Percentiles rank a stretch among this genome's conserved stretches.
phyloP scores from a whole-genome alignment of 768 basidiomycete species.

The Bullera alba region DNA sequence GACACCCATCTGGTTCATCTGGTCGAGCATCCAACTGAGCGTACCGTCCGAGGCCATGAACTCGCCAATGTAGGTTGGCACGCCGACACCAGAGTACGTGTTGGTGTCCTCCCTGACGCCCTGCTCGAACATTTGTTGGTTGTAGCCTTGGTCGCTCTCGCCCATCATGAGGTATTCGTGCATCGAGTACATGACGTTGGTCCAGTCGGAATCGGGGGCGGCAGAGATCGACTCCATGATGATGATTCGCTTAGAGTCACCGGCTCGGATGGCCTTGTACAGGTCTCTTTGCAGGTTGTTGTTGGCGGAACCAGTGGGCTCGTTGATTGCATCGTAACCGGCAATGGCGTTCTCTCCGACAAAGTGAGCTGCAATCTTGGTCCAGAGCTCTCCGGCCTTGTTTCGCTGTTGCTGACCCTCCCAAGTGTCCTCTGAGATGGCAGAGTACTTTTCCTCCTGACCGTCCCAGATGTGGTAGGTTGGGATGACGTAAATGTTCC shows the following conservation, averaged over 20 bases:
- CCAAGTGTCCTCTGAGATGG: conserved; percentile 28
- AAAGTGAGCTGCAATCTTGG: conserved; percentile 30
- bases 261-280: conserved; percentile 34
- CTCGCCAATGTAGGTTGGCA: conserved; percentile 35
- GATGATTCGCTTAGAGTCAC: conserved; percentile 35
- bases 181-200: conserved; percentile 38
- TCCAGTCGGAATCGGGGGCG: conserved; percentile 36
- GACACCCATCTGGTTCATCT: conserved; percentile 23
- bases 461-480: conserved; percentile 41
- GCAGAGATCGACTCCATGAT: conserved; percentile 34
- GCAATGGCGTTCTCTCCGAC: conserved; percentile 31
- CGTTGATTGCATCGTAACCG: conserved; percentile 38
- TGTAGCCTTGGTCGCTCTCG: conserved; percentile 13
- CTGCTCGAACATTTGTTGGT: conserved; percentile 17
- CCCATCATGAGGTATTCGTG: conserved; percentile 42
- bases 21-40: conserved; percentile 25
- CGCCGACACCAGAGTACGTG: conserved; percentile 17
- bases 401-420: conserved; percentile 21
- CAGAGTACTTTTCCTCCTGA: conserved; percentile 29
- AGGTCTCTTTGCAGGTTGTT: conserved; percentile 35
- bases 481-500: conserved; percentile 33
- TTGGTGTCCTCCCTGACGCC: conserved; percentile 15
- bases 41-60: conserved; percentile 35
- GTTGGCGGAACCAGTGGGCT: conserved; percentile 31
- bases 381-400: conserved; percentile 29